A percentile compares a stretch with the other conserved stretches of the same genome.
Evolutionary conservation across 78 protist genomes (phyloP).

Genomic region (Anaeramoeba flamelloides): DNA sequence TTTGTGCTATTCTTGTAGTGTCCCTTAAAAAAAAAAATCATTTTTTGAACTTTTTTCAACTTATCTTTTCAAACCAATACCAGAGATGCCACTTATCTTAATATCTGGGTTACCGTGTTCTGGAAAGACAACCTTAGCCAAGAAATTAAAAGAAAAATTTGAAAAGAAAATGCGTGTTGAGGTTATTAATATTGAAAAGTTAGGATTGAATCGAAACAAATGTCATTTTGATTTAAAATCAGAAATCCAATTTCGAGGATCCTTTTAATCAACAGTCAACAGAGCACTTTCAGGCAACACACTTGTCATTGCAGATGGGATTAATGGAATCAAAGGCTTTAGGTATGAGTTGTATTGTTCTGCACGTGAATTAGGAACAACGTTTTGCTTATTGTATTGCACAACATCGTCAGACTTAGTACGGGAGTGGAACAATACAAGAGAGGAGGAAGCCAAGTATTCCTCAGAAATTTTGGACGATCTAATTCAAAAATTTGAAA

Average conservation of each 20-base stretch:
- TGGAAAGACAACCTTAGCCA: constrained; percentile 26
- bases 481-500: no score
- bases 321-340: constrained; percentile 63
- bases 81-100: constrained; percentile 34
- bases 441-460: no score
- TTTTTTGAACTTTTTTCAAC: no score
- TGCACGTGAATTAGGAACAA: constrained; percentile 38
- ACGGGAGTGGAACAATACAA: no score
- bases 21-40: no score
- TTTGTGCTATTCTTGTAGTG: no score
- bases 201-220: not conserved
- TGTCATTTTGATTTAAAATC: constrained; percentile 14
- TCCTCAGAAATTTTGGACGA: no score
- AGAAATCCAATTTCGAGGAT: constrained; percentile 45
- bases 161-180: not conserved
- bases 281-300: constrained; percentile 24
- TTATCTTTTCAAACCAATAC: no score
- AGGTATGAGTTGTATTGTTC: constrained; percentile 51
- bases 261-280: constrained; percentile 35
- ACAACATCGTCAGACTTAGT: no score
- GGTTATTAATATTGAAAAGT: not conserved
- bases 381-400: constrained; percentile 31
- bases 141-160: not conserved
- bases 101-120: constrained; percentile 22
- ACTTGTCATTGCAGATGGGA: constrained; percentile 39